Evolutionary conservation across 2,329 filamentous ascomycete genomes (phyloP).

Genomic region (Sclerotiophoma versabilis): DNA sequence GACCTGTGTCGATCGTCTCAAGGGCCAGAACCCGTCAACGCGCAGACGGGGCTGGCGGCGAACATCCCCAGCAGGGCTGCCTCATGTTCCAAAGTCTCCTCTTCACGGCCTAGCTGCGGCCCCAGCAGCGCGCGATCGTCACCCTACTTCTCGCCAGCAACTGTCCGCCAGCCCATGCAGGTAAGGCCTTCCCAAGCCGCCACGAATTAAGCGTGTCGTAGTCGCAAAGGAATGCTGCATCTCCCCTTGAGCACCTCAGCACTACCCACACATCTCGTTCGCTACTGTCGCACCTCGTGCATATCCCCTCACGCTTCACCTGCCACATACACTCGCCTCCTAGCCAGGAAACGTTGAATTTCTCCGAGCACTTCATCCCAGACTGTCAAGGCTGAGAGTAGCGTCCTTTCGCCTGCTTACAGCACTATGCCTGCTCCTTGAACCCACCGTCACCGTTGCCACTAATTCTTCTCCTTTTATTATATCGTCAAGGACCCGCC

Average conservation of each 20-base stretch:
- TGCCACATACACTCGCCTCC: constrained; percentile 27
- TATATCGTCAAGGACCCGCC: constrained; percentile 34
- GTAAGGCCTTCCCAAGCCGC: constrained; percentile 13
- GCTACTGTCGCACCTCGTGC: constrained; percentile 34
- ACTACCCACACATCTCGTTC: constrained; percentile 24
- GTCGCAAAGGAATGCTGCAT: constrained; percentile 31
- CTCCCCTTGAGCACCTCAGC: constrained; percentile 29
- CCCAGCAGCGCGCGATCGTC: constrained; percentile 41
- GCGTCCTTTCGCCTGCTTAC: constrained; percentile 28
- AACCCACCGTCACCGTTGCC: constrained; percentile 37
- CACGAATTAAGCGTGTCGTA: constrained; percentile 40
- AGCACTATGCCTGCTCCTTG: constrained; percentile 39
- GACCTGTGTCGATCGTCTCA: constrained; percentile 46
- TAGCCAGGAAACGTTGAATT: constrained; percentile 26
- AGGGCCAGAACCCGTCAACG: constrained; percentile 44
- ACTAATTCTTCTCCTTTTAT: constrained; percentile 26
- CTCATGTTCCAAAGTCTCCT: constrained; percentile 27
- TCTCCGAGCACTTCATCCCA: constrained; percentile 32
- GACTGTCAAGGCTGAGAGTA: constrained; percentile 27
- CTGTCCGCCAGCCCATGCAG: constrained; percentile 25
- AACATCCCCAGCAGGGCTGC: constrained; percentile 41
- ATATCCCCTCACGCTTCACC: constrained; percentile 35
- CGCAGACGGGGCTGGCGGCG: constrained; percentile 37
- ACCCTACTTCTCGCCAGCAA: constrained; percentile 35
- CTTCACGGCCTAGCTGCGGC: constrained; percentile 25